Evolutionary conservation across 805 yeast genomes (phyloP), one percentile per base, ranked within the genome.

Genomic region (Kuraishia ogatae): DNA sequence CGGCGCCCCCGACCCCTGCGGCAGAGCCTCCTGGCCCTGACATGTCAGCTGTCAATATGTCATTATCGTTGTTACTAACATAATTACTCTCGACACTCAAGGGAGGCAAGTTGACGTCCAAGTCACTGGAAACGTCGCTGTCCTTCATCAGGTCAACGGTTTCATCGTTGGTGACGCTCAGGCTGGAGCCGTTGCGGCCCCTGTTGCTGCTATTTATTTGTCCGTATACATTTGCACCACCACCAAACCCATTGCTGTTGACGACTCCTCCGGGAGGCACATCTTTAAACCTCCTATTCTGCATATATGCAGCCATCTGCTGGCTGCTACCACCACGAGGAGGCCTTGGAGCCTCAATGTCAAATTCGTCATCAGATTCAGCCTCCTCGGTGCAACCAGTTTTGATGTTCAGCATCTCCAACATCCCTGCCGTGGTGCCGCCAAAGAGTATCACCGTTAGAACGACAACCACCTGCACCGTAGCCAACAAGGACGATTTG

Each of bases 371-470:
- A 69, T 94, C 99, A 53, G 90, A 83, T 47, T 84, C 92, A 55
- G 71, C 80, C 56, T 89, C 96, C 61, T 85, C 93, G 20, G 88
- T 78, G 59, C 93, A 89, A 1, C 99, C 99, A 1, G 96, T 87
- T 62, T 87, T 86, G 62, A 94, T 96, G 50, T 96, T 94, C 61
- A 94, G 76, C 61, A 93, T 89, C 67, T 94, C 99, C 57, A 94
- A 79, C 99, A 94, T 94, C 50, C 96, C 89, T 1, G 99, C 97
- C 0, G 98, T 94, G 0, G 99, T 94, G 46, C 99, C 99, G 57
- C 99, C 99, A 69, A 94, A 94, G 28, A 94, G 79, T 55, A 94
- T 92, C 28, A 94, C 99, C 0, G 99, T 94, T 51, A 94, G 74
- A 29, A 94, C 99, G 11, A 94, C 99, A 23, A 93, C 98, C 15